Evolutionary conservation across 176 grass and related monocot genomes (phyloP), one percentile per base, ranked within the genome.

Genomic region (Pharus latifolius): DNA sequence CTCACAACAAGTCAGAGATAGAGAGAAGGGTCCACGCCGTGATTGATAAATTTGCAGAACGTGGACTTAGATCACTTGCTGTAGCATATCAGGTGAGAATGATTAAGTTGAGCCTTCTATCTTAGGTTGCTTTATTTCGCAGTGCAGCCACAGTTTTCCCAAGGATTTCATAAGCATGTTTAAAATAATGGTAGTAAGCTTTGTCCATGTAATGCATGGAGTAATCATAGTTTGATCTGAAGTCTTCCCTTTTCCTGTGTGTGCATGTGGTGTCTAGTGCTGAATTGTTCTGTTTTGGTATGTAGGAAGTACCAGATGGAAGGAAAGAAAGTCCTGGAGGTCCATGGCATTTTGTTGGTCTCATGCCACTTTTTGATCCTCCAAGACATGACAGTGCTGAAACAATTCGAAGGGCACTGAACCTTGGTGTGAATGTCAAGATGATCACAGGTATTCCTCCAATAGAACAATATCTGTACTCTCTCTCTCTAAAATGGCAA

Each of bases 361-460:
- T 88, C 22, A 19, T 92, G 90, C 90, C 90, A 63, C 79, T 92
- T 43, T 92, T 92, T 80, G 85, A 92, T 30, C 85, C 85, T 44
- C 90, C 90, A 25, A 79, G 90, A 38, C 90, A 92, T 80, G 90
- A 92, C 29, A 88, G 85, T 33, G 90, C 90, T 46, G 90, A 92
- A 78, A 92, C 90, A 72, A 92, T 92, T 56, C 70, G 74, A 17
- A 85, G 82, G 78, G 90, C 90, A 46, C 82, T 92, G 15, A 78
- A 88, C 40, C 90, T 92, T 79, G 90, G 90, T 59, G 90, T 92
- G 5, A 92, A 80, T 76, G 90, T 88, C 31, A 92, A 92, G 72
- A 92, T 92, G 90, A 92, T 92, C 31, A 92, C 83, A 73, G 88
- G 88, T 74, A 67, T 84, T 30, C 22, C 47, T 67, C 45, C 25